Conservation (phyloP, 225 moss, liverwort and hornwort genomes). For the Pleurozium schreberi region DNA sequence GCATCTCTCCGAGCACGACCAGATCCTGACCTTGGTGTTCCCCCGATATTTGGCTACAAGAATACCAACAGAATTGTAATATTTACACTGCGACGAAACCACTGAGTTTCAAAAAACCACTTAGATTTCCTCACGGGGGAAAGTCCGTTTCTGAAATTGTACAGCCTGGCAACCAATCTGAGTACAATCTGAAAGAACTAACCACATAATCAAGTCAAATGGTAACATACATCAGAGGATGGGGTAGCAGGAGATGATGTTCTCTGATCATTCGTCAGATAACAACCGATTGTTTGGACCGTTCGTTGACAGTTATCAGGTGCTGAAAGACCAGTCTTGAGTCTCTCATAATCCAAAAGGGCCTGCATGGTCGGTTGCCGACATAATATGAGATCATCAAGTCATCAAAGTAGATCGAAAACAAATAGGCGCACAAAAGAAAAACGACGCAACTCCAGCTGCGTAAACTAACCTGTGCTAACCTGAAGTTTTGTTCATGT, state of each 20-base stretch:
- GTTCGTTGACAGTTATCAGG: slow-evolving; percentile 28
- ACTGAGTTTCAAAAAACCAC: too few species aligned
- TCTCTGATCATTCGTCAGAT: slow-evolving; percentile 38
- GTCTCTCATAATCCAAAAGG: slow-evolving; percentile 79
- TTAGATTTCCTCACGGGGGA: too few species aligned
- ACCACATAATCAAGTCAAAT: neutral
- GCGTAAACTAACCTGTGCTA: too few species aligned
- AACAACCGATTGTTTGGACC: slow-evolving; percentile 22
- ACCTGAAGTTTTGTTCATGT: too few species aligned
- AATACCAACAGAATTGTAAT: too few species aligned
- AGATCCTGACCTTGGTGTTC: slow-evolving; percentile 68
- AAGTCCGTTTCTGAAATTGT: too few species aligned
- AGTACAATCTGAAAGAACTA: neutral
- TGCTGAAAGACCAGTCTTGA: slow-evolving; percentile 50
- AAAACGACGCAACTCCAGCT: neutral
- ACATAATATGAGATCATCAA: neutral
- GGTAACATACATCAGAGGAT: slow-evolving; percentile 51
- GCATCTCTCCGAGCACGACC: slow-evolving; percentile 91
- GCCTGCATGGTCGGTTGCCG: slow-evolving; percentile 33
- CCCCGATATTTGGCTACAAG: slow-evolving; percentile 47
- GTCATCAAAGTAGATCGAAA: neutral
- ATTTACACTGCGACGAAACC: too few species aligned
- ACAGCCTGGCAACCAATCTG: neutral
- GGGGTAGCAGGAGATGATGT: slow-evolving; percentile 78
- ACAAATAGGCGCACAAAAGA: neutral